Base-by-base conservation (phyloP, 176 grass and related monocot genomes). In the Oryza meridionalis region DNA sequence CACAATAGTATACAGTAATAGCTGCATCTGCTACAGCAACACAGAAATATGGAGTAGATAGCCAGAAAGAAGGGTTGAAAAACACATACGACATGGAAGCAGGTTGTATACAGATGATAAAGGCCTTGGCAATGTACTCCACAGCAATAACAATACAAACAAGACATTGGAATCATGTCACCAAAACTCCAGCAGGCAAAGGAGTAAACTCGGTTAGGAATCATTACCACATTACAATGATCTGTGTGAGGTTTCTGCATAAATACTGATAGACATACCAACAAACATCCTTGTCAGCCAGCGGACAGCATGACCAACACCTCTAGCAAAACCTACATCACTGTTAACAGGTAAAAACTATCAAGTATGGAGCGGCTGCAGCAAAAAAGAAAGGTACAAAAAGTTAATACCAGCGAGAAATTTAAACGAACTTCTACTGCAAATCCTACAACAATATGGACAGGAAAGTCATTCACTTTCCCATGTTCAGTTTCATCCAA, bases 381-480 rank as follows among this genome's bases (percentile, higher is more conserved):
- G 71, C 51, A 77, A 81, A 55, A 77, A 81, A 55, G 42, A 77
- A 77, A 81, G 43, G 66, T 81, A 79, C 53, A 58, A 29, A 44
- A 68, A 38, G 82, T 75, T 66, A 90, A 91, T 73, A 75, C 63
- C 86, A 55, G 59, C 31, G 73, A 45, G 86, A 72, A 90, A 82
- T 79, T 78, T 76, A 13, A 13, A 77, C 53, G 25, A 84, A 72
- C 66, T 62, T 49, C 75, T 79, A 84, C 83, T 77, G 26, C 73
- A 62, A 85, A 86, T 74, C 81, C 78, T 70, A 86, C 32, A 69
- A 75, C 25, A 84, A 76, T 83, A 89, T 88, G 90, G 85, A 80
- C 82, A 84, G 94, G 91, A 88, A 93, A 89, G 83, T 79, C 86
- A 89, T 90, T 79, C 73, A 75, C 84, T 84, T 88, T 76, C 73